A percentile compares a stretch with the other conserved stretches of the same genome.
These are phyloP conservation scores for Wickerhamomyces ciferrii DNA, from an alignment of 805 yeast species.

Conservation along the genomic window DNA sequence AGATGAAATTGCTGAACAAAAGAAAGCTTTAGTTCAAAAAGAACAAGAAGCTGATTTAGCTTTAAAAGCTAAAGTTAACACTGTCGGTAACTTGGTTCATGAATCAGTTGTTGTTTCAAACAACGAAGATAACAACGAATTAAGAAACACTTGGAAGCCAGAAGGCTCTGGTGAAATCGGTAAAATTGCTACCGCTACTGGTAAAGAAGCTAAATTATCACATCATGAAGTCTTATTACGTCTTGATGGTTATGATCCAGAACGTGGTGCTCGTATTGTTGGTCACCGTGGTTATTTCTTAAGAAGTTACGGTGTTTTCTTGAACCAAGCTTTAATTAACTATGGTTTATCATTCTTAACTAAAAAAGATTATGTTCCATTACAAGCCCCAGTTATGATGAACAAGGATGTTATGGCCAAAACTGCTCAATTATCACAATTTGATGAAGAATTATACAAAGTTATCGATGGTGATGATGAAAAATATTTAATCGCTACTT, in stretches of 20 bases:
- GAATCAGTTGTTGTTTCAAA: slow-evolving; percentile 81
- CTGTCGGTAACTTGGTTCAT: slow-evolving; percentile 92
- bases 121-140: slow-evolving; percentile 87
- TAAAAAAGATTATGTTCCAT: slow-evolving; percentile 73
- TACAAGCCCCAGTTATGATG: slow-evolving; percentile 99
- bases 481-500: slow-evolving; percentile 95
- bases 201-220: slow-evolving; percentile 71
- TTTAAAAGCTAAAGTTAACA: slow-evolving; percentile 77
- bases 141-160: slow-evolving; percentile 86
- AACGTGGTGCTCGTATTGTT: slow-evolving; percentile 94
- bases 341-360: slow-evolving; percentile 86
- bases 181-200: slow-evolving; percentile 70
- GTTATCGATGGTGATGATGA: slow-evolving; percentile 97
- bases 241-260: slow-evolving; percentile 97
- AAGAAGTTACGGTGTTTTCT: slow-evolving; percentile 92
- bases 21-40: slow-evolving; percentile 54
- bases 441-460: slow-evolving; percentile 97
- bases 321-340: slow-evolving; percentile 96
- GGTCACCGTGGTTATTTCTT: slow-evolving; percentile 99
- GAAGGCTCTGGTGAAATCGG: slow-evolving; percentile 56
- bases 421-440: slow-evolving; percentile 96
- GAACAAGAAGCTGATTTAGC: slow-evolving; percentile 80
- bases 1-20: slow-evolving; percentile 66
- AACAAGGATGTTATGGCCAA: slow-evolving; percentile 99
- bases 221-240: slow-evolving; percentile 94